These are phyloP conservation scores for Mycena epipterygia DNA, from an alignment of 768 basidiomycete species.

Conservation along the genomic window DNA sequence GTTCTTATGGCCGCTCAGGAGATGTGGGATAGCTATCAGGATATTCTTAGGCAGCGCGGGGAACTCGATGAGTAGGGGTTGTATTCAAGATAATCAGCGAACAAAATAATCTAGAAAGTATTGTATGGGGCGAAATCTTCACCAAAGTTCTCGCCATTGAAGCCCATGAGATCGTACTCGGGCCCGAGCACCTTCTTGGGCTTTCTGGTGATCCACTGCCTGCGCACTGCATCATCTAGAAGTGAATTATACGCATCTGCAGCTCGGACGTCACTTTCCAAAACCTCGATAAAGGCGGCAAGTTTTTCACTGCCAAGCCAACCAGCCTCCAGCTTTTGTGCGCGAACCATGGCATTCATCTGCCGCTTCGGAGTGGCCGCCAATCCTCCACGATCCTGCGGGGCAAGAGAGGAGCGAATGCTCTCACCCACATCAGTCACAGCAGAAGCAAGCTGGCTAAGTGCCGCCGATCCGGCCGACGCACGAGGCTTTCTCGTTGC, in stretches of 20 bases:
- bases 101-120: no score
- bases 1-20: no score
- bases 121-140: no score
- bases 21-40: no score
- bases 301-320: not conserved
- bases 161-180: no score
- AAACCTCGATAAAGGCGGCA: not conserved
- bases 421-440: not conserved
- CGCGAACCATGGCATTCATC: not conserved
- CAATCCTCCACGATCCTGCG: not conserved
- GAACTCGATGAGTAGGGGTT: no score
- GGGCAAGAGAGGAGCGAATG: not conserved
- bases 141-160: no score
- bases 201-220: not conserved
- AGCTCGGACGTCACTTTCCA: not conserved
- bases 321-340: not conserved
- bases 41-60: no score
- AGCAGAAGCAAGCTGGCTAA: not conserved
- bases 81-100: no score
- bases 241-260: not conserved
- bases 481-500: no score
- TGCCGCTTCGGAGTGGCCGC: not conserved
- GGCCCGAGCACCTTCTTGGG: no score
- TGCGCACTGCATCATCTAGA: not conserved
- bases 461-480: not conserved